phyloP scores from a whole-genome alignment of 2,329 filamentous ascomycete genomes.

The Epichloe gansuensis region DNA sequence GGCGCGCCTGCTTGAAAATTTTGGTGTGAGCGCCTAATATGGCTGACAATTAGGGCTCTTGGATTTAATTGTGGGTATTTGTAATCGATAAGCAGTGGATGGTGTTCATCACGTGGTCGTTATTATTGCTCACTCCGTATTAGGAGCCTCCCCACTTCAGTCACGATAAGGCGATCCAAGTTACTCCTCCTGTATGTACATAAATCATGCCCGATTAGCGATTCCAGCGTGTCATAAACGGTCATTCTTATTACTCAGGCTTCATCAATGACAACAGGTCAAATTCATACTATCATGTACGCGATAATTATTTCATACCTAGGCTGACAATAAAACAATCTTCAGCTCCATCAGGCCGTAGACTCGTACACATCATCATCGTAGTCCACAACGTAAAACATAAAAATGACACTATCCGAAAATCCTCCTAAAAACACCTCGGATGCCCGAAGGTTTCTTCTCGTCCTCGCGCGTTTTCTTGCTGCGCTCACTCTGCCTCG shows the following conservation, averaged over 20 bases:
- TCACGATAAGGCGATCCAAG: too few relatives aligned
- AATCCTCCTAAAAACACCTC: slow-evolving; percentile 25
- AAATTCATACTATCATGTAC: not conserved
- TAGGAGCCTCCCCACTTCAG: too few relatives aligned
- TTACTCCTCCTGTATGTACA: too few relatives aligned
- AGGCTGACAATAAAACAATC: slow-evolving; percentile 8
- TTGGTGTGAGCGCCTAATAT: slow-evolving; percentile 16
- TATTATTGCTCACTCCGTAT: too few relatives aligned
- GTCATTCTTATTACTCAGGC: not conserved
- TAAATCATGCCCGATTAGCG: too few relatives aligned
- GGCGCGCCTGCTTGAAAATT: slow-evolving; percentile 9
- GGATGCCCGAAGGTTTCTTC: slow-evolving; percentile 21
- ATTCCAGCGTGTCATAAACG: too few relatives aligned
- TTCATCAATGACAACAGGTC: not conserved
- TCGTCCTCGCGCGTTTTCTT: slow-evolving; percentile 17
- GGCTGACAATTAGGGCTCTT: slow-evolving; percentile 23
- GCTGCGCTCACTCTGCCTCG: slow-evolving; percentile 23
- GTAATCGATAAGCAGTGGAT: not conserved
- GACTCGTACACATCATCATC: slow-evolving; percentile 7
- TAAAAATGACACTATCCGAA: slow-evolving; percentile 13
- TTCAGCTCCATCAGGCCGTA: not conserved
- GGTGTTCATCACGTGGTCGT: not conserved
- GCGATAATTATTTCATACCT: not conserved
- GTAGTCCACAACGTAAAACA: slow-evolving; percentile 2
- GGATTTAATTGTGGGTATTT: slow-evolving; percentile 9